Conservation (phyloP, 352 stramenopile species). For the Pythium scleroteichum region DNA sequence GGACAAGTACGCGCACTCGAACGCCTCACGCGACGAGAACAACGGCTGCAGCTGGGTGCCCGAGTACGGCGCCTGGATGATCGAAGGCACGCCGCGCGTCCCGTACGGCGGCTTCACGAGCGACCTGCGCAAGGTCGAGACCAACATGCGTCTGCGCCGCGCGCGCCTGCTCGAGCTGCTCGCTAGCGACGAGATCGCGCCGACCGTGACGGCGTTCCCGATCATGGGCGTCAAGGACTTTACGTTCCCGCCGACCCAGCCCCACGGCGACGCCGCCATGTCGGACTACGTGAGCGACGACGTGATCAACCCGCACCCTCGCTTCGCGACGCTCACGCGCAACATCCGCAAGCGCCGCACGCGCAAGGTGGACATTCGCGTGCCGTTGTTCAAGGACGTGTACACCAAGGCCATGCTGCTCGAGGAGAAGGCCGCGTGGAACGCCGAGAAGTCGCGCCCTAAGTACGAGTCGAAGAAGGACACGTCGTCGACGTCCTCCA, state of each 20-base stretch:
- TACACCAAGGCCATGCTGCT: conserved; percentile 75
- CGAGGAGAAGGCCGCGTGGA: conserved; percentile 75
- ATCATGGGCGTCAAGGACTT: conserved; percentile 96
- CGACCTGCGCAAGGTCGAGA: conserved; percentile 96
- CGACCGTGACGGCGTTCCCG: conserved; percentile 96
- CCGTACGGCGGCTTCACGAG: conserved; percentile 95
- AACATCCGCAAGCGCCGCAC: conserved; percentile 97
- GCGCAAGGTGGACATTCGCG: conserved; percentile 85
- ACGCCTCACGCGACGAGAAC: conserved; percentile 54
- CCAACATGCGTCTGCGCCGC: conserved; percentile 97
- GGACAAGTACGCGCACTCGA: conserved; percentile 39
- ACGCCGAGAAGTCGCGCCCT: conserved; percentile 74
- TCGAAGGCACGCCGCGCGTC: conserved; percentile 95
- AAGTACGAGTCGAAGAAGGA: conserved; percentile 72
- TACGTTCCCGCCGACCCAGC: conserved; percentile 65
- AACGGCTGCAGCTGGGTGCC: conserved; percentile 97
- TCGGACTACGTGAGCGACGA: conserved; percentile 97
- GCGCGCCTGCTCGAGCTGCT: conserved; percentile 94
- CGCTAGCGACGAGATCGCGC: conserved; percentile 94
- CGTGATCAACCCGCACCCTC: conserved; percentile 99
- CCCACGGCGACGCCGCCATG: conserved; percentile 82
- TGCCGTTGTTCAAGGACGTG: conserved; percentile 84
- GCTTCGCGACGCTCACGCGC: conserved; percentile 97
- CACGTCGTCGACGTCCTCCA: conserved; percentile 15
- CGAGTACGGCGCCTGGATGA: conserved; percentile 99